Conservation (phyloP, 495 filamentous ascomycete species). For the Hypoxylon fragiforme region DNA sequence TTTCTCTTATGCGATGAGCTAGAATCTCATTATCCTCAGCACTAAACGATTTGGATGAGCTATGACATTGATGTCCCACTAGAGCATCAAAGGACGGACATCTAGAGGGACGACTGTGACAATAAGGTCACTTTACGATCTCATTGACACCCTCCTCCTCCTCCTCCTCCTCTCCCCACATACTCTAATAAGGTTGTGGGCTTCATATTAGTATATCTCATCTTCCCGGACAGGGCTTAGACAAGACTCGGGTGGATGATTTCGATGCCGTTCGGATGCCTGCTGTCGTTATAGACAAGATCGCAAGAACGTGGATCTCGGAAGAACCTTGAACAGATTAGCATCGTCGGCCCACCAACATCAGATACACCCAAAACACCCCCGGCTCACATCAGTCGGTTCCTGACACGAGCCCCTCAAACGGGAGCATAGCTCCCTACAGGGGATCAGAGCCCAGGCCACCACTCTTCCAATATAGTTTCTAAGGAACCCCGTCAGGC, state of each 20-base stretch:
- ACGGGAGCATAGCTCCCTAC: conserved; percentile 36
- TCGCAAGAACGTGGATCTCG: conserved; percentile 50
- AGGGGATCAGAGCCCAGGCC: conserved; percentile 28
- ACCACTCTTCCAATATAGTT: conserved; percentile 45
- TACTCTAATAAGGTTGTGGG: conserved; percentile 16
- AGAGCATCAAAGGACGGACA: conserved; percentile 7
- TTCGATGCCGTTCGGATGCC: conserved; percentile 52
- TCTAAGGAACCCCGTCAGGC: conserved; percentile 37
- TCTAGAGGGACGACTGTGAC: conserved; percentile 24
- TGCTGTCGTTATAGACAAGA: conserved; percentile 52
- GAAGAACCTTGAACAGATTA: conserved; percentile 42
- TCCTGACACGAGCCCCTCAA: conserved; percentile 47
- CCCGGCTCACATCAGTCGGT: conserved; percentile 35
- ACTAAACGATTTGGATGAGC: conserved; percentile 22
- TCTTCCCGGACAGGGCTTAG: conserved; percentile 14
- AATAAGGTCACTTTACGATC: conserved; percentile 24
- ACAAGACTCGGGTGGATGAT: conserved; percentile 24
- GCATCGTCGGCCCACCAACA: conserved; percentile 44
- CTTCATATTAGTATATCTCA: neutral
- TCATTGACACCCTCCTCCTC: too few species aligned
- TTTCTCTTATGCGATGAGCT: conserved; percentile 42
- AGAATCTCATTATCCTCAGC: conserved; percentile 13
- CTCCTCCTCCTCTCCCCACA: conserved; percentile 3
- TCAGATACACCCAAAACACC: conserved; percentile 41
- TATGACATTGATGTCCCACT: conserved; percentile 24